A percentile compares a stretch with the other conserved stretches of the same genome.
phyloP scores from a whole-genome alignment of 2,329 filamentous ascomycete genomes.

The Penicillium freii region DNA sequence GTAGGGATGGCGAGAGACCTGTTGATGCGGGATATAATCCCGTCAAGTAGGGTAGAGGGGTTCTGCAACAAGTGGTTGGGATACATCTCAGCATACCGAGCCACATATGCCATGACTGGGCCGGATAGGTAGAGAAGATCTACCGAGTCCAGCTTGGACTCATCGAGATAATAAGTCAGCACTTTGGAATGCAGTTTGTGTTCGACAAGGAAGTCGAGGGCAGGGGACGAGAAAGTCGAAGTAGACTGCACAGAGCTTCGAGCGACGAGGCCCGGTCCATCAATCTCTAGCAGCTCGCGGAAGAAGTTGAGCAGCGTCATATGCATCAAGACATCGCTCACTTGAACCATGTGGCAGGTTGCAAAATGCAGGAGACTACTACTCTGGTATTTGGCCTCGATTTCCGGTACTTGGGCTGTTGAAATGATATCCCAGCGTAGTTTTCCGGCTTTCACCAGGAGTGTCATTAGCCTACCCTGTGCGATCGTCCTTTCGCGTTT shows the following conservation, averaged over 20 bases:
- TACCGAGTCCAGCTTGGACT: conserved; percentile 49
- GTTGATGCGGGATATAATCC: conserved; percentile 50
- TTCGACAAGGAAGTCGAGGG: conserved; percentile 53
- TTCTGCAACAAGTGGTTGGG: conserved; percentile 54
- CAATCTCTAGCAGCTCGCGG: conserved; percentile 51
- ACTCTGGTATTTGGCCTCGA: conserved; percentile 48
- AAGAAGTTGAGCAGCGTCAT: conserved; percentile 60
- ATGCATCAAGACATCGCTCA: conserved; percentile 59
- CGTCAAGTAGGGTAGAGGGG: conserved; percentile 40
- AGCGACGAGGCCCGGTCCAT: conserved; percentile 36
- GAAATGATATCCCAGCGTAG: conserved; percentile 57
- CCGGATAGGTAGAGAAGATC: conserved; percentile 55
- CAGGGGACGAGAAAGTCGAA: conserved; percentile 41
- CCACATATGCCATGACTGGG: conserved; percentile 57
- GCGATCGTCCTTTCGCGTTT: conserved; percentile 58
- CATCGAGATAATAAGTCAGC: conserved; percentile 53
- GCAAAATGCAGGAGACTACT: conserved; percentile 56
- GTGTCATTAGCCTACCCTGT: conserved; percentile 60
- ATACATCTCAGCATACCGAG: conserved; percentile 55
- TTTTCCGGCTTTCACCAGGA: conserved; percentile 53
- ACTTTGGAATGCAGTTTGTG: conserved; percentile 52
- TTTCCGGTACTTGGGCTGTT: conserved; percentile 50
- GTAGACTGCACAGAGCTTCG: conserved; percentile 32
- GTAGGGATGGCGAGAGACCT: conserved; percentile 47
- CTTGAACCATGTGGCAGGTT: conserved; percentile 56